phyloP scores from a whole-genome alignment of 176 grass and related monocot species.

The Chloris gayana region DNA sequence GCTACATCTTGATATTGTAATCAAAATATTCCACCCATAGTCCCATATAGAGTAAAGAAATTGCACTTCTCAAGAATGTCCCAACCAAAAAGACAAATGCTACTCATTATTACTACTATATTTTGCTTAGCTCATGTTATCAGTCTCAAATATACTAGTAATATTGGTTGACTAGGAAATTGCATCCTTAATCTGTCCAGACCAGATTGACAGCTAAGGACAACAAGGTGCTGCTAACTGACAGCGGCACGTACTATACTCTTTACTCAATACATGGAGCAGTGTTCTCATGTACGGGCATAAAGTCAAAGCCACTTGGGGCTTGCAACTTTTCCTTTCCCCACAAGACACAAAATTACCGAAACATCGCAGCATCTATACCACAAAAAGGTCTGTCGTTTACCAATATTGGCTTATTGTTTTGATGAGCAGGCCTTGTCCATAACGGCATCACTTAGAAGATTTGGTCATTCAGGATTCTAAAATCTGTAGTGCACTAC shows the following conservation, averaged over 20 bases:
- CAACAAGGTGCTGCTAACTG: conserved; percentile 20
- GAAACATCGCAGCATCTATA: background rate
- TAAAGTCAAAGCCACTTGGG: conserved; percentile 48
- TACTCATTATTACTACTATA: conserved; percentile 12
- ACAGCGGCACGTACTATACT: background rate
- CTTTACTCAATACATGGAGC: conserved; percentile 12
- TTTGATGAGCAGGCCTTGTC: background rate
- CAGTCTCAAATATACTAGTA: conserved; percentile 1
- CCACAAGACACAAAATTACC: background rate
- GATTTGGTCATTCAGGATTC: background rate
- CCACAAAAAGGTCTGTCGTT: background rate
- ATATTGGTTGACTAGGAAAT: background rate
- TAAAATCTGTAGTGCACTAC: background rate
- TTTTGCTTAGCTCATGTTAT: background rate
- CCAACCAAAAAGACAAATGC: conserved; percentile 22
- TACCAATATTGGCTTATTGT: background rate
- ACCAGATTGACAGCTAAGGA: conserved; percentile 5
- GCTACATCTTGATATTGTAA: conserved; percentile 14
- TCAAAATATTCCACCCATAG: background rate
- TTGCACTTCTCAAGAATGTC: conserved; percentile 19
- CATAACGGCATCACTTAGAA: background rate
- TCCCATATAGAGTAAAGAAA: background rate
- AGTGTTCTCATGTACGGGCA: conserved; percentile 3
- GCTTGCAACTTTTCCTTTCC: conserved; percentile 33
- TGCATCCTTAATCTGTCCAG: conserved; percentile 17